Base-by-base conservation (phyloP, 73 alveolate genomes). In the Paramecium primaurelia region DNA sequence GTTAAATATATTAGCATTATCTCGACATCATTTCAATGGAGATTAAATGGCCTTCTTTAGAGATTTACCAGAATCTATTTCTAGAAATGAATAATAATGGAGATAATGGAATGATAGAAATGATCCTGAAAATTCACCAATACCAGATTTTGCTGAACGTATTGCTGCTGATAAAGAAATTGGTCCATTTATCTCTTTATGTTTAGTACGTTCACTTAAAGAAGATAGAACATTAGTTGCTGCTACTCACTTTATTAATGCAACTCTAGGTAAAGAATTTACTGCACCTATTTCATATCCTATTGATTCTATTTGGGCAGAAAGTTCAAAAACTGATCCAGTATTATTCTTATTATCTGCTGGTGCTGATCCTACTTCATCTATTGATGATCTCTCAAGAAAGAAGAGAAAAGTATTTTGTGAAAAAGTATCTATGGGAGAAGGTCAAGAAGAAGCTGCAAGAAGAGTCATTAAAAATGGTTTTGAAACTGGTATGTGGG, bases 381-480 rank as follows among this genome's bases (percentile, higher is more conserved):
- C 98, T 64, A 99, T 99, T 68, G 99, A 99, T 84, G 99, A 99
- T 86, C 94, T 98, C 93, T 99, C 99, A 14, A 99, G 98, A 94
- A 99, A 98, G 97, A 99, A 98, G 98, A 98, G 98, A 96, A 98
- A 99, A 94, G 95, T 89, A 96, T 99, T 99, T 44, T 98, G 99
- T 12, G 99, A 98, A 92, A 98, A 97, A 95, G 99, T 99, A 28
- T 98, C 99, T 51, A 98, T 99, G 99, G 99, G 99, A 71, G 99
- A 99, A 95, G 99, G 99, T 73, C 97, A 96, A 86, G 99, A 98
- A 83, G 98, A 93, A 89, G 97, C 97, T 32, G 99, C 99, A 8
- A 93, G 96, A 51, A 98, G 97, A 92, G 98, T 95, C 84, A 98
- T 98, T 94, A 97, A 98, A 90, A 95, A 90, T 42, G 99, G 99